phyloP scores from a whole-genome alignment of 2,329 filamentous ascomycete genomes.

The Didymella pinodella region DNA sequence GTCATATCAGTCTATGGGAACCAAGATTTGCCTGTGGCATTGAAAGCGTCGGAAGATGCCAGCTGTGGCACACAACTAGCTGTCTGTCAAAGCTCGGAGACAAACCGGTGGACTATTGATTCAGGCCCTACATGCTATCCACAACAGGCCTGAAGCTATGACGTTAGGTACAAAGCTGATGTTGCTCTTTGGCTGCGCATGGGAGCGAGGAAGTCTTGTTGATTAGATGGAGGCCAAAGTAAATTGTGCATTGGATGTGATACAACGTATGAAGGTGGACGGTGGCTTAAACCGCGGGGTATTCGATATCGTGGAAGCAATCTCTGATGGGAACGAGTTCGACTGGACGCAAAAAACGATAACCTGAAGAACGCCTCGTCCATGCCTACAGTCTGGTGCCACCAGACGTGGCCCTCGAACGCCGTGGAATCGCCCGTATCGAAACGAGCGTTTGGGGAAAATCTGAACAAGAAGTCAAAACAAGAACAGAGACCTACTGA shows the following conservation, averaged over 20 bases:
- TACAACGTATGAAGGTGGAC: background rate
- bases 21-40: conserved; percentile 3
- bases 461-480: background rate
- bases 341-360: background rate
- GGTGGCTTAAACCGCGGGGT: conserved; percentile 13
- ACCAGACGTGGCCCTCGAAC: conserved; percentile 14
- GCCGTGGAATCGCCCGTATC: background rate
- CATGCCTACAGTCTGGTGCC: conserved; percentile 9
- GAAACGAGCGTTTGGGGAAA: background rate
- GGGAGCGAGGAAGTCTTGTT: background rate
- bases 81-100: background rate
- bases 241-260: conserved; percentile 5
- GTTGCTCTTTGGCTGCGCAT: background rate
- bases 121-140: background rate
- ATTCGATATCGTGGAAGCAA: conserved; percentile 9
- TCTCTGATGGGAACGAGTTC: background rate
- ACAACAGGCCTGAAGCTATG: background rate
- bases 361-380: conserved; percentile 1
- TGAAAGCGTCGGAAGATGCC: background rate
- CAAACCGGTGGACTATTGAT: background rate
- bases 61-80: background rate
- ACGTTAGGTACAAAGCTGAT: background rate
- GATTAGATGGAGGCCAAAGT: background rate
- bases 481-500: background rate
- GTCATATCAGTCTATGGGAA: background rate